Conservation (phyloP, 2,329 filamentous ascomycete genomes). For the Annulohypoxylon truncatum region DNA sequence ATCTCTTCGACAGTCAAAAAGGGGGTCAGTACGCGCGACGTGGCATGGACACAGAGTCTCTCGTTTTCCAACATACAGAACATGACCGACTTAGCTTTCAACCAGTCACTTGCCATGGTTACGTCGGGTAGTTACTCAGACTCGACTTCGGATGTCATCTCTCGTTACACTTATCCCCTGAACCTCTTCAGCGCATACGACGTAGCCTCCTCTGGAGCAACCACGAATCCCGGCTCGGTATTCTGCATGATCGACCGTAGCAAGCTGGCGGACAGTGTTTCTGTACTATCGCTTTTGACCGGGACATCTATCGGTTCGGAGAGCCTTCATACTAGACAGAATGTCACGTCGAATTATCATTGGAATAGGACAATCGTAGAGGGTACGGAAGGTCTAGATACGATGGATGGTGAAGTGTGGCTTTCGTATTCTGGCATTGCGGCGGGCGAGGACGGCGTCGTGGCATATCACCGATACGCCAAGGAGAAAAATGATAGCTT, state of each 20-base stretch:
- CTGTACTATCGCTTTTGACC: slow-evolving; percentile 42
- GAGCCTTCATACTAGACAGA: slow-evolving; percentile 46
- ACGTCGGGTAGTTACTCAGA: slow-evolving; percentile 45
- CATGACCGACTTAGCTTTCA: slow-evolving; percentile 48
- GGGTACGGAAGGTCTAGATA: slow-evolving; percentile 45
- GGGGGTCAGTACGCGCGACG: slow-evolving; percentile 34
- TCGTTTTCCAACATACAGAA: slow-evolving; percentile 50
- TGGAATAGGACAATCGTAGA: slow-evolving; percentile 51
- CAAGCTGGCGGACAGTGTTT: slow-evolving; percentile 43
- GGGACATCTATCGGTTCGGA: slow-evolving; percentile 38
- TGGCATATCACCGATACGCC: slow-evolving; percentile 41
- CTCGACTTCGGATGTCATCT: slow-evolving; percentile 39
- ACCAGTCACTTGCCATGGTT: slow-evolving; percentile 48
- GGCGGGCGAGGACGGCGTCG: slow-evolving; percentile 33
- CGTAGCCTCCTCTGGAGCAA: slow-evolving; percentile 44
- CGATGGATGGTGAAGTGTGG: slow-evolving; percentile 47
- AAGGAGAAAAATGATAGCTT: slow-evolving; percentile 44
- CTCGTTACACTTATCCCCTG: slow-evolving; percentile 47
- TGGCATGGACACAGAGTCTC: slow-evolving; percentile 47
- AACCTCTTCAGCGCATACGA: slow-evolving; percentile 51
- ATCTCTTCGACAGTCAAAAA: slow-evolving; percentile 46
- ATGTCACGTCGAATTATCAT: slow-evolving; percentile 49
- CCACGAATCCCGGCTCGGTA: slow-evolving; percentile 48
- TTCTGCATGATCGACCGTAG: slow-evolving; percentile 48
- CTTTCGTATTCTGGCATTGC: slow-evolving; percentile 44